Evolutionary conservation across 257 asterid species (phyloP).

Genomic region (Solanum megistacrolobum): DNA sequence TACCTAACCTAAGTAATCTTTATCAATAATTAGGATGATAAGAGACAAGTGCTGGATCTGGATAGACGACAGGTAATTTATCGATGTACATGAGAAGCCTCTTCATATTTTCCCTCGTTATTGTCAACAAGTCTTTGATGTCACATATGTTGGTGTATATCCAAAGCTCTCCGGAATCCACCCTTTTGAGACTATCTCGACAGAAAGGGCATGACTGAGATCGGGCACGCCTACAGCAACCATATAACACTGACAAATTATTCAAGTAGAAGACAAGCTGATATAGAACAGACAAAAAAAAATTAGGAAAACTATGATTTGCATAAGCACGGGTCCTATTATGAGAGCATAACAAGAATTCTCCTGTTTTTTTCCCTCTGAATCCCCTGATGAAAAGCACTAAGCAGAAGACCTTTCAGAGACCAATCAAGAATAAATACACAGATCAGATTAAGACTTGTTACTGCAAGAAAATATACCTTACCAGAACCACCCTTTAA

Average conservation of each 20-base stretch:
- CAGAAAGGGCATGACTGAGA: conserved; percentile 91
- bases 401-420: neutral
- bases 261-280: neutral
- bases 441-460: neutral
- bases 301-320: neutral
- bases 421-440: neutral
- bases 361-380: neutral
- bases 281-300: neutral
- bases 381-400: neutral
- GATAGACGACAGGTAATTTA: conserved; percentile 47
- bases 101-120: conserved; percentile 51
- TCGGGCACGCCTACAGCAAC: conserved; percentile 47
- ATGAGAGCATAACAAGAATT: neutral
- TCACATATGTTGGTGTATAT: conserved; percentile 58
- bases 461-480: neutral
- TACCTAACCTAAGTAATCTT: conserved; percentile 1
- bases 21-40: conserved; percentile 37
- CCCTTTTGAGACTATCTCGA: conserved; percentile 60
- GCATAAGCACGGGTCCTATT: neutral
- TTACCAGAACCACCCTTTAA: neutral
- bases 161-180: conserved; percentile 78
- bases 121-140: conserved; percentile 39
- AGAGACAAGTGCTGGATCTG: conserved; percentile 38
- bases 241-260: neutral
- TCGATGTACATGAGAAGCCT: conserved; percentile 49